A percentile compares a stretch with the other conserved stretches of the same genome.
Evolutionary conservation across 352 stramenopile species (phyloP).

Genomic region (Elongisporangium prolatum): DNA sequence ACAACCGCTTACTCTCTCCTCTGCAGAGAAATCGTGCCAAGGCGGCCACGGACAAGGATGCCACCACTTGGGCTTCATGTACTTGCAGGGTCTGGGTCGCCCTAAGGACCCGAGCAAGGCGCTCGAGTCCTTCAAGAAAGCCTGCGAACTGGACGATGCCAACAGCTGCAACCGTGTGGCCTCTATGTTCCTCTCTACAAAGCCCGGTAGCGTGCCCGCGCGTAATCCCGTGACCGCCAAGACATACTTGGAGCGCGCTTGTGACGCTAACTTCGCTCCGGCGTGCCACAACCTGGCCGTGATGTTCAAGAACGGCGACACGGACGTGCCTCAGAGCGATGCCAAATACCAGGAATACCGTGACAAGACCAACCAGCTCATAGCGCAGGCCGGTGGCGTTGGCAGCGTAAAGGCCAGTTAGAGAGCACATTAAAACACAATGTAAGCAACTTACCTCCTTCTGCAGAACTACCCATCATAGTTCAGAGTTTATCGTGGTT

Average conservation of each 20-base stretch:
- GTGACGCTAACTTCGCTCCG: slow-evolving; percentile 80
- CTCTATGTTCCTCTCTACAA: slow-evolving; percentile 59
- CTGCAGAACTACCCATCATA: too few species aligned
- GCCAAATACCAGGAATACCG: slow-evolving; percentile 69
- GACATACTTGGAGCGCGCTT: slow-evolving; percentile 64
- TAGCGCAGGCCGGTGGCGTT: slow-evolving; percentile 70
- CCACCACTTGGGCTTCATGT: slow-evolving; percentile 85
- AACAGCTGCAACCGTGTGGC: slow-evolving; percentile 82
- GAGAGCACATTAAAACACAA: slow-evolving; percentile 1
- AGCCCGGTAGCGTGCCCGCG: slow-evolving; percentile 24
- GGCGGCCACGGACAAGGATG: slow-evolving; percentile 69
- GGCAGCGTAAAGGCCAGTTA: slow-evolving; percentile 34
- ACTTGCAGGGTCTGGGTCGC: slow-evolving; percentile 61
- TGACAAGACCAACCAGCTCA: slow-evolving; percentile 69
- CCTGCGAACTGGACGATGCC: slow-evolving; percentile 69
- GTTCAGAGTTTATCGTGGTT: too few species aligned
- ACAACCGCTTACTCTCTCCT: neutral
- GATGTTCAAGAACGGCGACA: slow-evolving; percentile 87
- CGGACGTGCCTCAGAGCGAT: slow-evolving; percentile 58
- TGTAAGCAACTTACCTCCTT: neutral
- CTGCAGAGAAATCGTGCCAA: slow-evolving; percentile 72
- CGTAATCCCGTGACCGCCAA: slow-evolving; percentile 59
- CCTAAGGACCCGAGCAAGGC: slow-evolving; percentile 65
- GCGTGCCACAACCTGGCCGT: slow-evolving; percentile 87
- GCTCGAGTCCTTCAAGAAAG: slow-evolving; percentile 67